Conservation (phyloP, 202 grass and related monocot genomes). For the Dendrocalamus latiflorus region DNA sequence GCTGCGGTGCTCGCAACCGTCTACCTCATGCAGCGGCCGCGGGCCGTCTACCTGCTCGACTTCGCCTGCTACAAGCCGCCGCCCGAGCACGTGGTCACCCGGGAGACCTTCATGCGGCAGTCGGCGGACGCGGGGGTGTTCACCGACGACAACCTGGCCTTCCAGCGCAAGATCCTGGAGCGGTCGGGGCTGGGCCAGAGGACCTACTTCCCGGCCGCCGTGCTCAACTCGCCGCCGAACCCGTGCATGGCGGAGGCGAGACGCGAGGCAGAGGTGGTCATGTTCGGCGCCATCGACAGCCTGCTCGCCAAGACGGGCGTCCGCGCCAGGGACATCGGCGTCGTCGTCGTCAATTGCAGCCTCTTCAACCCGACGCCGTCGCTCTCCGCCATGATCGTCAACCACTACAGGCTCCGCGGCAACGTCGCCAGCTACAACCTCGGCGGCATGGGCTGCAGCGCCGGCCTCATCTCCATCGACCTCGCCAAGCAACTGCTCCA, state of each 20-base stretch:
- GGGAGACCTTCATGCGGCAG: conserved; percentile 64
- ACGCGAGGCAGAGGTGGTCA: conserved; percentile 77
- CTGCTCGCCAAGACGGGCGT: conserved; percentile 65
- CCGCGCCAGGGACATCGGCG: conserved; percentile 50
- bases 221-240: conserved; percentile 57
- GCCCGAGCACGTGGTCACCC: conserved; percentile 25
- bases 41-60: conserved; percentile 69
- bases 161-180: conserved; percentile 81
- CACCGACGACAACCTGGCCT: conserved; percentile 64
- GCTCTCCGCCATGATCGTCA: conserved; percentile 73
- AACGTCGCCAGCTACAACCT: conserved; percentile 80
- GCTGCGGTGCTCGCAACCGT: neutral
- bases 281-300: conserved; percentile 83
- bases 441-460: conserved; percentile 87
- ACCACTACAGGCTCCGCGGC: conserved; percentile 71
- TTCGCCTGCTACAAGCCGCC: conserved; percentile 76
- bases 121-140: conserved; percentile 41
- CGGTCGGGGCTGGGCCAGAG: conserved; percentile 65
- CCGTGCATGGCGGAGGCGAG: conserved; percentile 83
- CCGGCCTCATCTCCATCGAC: conserved; percentile 82
- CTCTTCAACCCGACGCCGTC: conserved; percentile 76
- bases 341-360: conserved; percentile 78
- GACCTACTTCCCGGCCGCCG: conserved; percentile 60
- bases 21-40: conserved; percentile 53
- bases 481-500: conserved; percentile 91